phyloP scores from a whole-genome alignment of 192 early-diverging fungal genomes.

The Thamnidium elegans region DNA sequence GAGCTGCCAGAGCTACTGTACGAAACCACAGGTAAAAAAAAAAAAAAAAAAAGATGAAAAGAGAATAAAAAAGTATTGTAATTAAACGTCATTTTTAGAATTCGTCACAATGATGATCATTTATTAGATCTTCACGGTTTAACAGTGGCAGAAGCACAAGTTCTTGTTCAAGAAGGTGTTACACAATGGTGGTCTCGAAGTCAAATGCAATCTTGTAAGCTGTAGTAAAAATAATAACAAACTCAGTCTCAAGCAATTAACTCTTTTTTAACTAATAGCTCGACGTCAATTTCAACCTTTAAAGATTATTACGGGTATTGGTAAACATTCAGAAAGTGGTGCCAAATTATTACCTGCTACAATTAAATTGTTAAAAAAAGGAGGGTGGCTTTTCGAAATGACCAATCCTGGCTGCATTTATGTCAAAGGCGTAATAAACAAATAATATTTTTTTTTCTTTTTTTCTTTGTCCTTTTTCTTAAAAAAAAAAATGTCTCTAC shows the following conservation, averaged over 20 bases:
- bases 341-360: slow-evolving; percentile 56
- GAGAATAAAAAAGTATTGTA: neutral
- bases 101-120: slow-evolving; percentile 41
- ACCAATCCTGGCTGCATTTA: slow-evolving; percentile 52
- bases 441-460: neutral
- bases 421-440: slow-evolving; percentile 38
- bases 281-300: slow-evolving; percentile 42
- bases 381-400: slow-evolving; percentile 55
- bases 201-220: slow-evolving; percentile 35
- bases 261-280: slow-evolving; percentile 3
- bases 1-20: slow-evolving; percentile 51
- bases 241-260: neutral
- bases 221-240: slow-evolving; percentile 1
- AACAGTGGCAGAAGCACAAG: slow-evolving; percentile 57
- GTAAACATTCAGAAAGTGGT: slow-evolving; percentile 60
- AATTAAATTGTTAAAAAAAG: slow-evolving; percentile 41
- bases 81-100: neutral
- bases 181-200: slow-evolving; percentile 55
- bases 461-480: neutral
- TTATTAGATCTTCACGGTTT: slow-evolving; percentile 71
- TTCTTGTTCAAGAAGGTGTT: slow-evolving; percentile 55
- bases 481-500: slow-evolving; percentile 19
- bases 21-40: slow-evolving; percentile 20
- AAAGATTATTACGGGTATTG: slow-evolving; percentile 65
- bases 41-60: neutral